Base-by-base conservation (phyloP, 345 rosid species). In the thale cress (Arabidopsis thaliana) region DNA sequence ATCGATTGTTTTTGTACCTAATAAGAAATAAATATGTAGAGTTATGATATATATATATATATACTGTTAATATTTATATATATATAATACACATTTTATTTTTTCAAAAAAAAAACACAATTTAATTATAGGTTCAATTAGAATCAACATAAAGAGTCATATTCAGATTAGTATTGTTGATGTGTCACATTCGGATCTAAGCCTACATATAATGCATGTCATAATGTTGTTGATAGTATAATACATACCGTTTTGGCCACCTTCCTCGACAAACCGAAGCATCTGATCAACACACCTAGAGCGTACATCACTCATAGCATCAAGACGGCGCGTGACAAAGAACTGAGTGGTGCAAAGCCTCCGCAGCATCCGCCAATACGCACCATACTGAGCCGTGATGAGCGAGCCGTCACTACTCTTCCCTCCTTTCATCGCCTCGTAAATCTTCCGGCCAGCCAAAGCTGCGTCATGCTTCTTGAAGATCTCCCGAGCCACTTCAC, bases 351-450 rank as follows among this genome's bases (percentile, higher is more conserved):
- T 87, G 75, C 85, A 82, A 0, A 93, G 71, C 8, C 98, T 83
- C 56, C 96, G 72, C 9, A 90, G 41, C 87, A 90, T 84, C 14
- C 94, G 82, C 96, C 98, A 93, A 33, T 88, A 85, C 0, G 89
- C 64, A 8, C 98, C 98, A 30, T 90, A 93, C 62, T 88, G 96
- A 32, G 96, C 69, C 1, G 94, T 93, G 65, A 93, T 87, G 1
- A 90, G 65, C 0, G 94, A 90, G 4, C 93, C 91, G 14, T 86
- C 90, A 7, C 79, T 71, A 7, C 72, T 77, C 67, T 77, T 71
- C 4, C 94, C 82, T 20, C 76, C 90, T 79, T 83, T 93, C 88
- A 93, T 93, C 22, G 94, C 82, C 78, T 90, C 96, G 38, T 93
- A 93, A 5, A 93, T 85, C 77, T 87, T 90, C 38, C 98, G 73